Evolutionary conservation across 2,329 filamentous ascomycete genomes (phyloP).

Genomic region (Aspergillus hortae): DNA sequence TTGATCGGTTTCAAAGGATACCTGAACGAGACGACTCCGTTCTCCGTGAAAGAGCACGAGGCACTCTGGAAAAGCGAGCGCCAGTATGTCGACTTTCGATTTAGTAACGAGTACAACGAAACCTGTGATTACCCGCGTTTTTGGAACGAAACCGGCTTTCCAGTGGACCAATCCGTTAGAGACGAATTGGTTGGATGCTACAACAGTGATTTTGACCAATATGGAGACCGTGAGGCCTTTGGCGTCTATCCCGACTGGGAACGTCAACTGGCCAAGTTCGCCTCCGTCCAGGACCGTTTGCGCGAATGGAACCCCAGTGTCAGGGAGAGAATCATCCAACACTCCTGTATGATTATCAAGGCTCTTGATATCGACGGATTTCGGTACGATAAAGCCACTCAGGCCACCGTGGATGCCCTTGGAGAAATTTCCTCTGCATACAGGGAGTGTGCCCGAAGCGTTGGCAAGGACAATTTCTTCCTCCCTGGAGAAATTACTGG

Average conservation of each 20-base stretch:
- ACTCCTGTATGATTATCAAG: constrained; percentile 61
- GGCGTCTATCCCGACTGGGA: constrained; percentile 62
- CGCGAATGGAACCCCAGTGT: constrained; percentile 62
- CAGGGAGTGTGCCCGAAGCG: constrained; percentile 53
- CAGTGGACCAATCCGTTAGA: constrained; percentile 46
- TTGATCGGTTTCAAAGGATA: constrained; percentile 61
- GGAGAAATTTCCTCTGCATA: constrained; percentile 56
- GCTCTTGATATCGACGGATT: constrained; percentile 65
- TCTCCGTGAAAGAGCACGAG: constrained; percentile 53
- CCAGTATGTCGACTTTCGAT: constrained; percentile 57
- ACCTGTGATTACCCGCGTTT: constrained; percentile 59
- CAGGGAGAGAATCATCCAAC: constrained; percentile 54
- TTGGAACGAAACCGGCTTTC: constrained; percentile 57
- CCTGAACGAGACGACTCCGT: constrained; percentile 57
- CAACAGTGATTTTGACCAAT: constrained; percentile 63
- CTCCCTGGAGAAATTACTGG: constrained; percentile 62
- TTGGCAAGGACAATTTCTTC: constrained; percentile 63
- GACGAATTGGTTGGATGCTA: constrained; percentile 54
- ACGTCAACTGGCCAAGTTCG: constrained; percentile 63
- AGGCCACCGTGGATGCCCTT: constrained; percentile 60
- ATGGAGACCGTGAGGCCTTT: constrained; percentile 62
- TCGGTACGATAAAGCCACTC: constrained; percentile 64
- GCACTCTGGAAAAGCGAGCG: constrained; percentile 55
- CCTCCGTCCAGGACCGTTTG: constrained; percentile 64
- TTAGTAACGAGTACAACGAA: constrained; percentile 52